Evolutionary conservation across 305 asterid species (phyloP).

Genomic region (Fraxinus greggii): DNA sequence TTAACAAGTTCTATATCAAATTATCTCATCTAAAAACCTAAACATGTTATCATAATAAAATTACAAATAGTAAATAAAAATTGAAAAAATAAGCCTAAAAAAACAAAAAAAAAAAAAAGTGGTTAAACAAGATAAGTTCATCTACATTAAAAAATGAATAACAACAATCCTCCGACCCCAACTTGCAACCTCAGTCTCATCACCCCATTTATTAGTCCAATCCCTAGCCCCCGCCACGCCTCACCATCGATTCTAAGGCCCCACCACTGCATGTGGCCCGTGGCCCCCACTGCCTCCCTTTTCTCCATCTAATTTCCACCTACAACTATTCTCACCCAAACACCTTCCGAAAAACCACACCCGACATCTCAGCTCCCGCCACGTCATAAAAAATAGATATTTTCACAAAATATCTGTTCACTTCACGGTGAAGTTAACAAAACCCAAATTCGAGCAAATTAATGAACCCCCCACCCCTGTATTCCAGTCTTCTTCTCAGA

Average conservation of each 20-base stretch:
- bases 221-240: not conserved
- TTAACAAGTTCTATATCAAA: no score
- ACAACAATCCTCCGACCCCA: not conserved
- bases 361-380: not conserved
- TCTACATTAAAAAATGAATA: not conserved
- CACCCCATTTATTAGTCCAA: not conserved
- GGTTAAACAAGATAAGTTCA: not conserved
- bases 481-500: not conserved
- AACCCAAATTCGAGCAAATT: not conserved
- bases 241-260: not conserved
- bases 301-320: not conserved
- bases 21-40: no score
- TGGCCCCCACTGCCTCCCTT: not conserved
- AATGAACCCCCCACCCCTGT: not conserved
- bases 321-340: not conserved
- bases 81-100: no score
- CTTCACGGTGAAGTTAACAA: not conserved
- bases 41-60: no score
- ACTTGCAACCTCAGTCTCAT: not conserved
- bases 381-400: not conserved
- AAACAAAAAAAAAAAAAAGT: no score
- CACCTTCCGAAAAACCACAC: not conserved
- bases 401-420: not conserved
- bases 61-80: no score
- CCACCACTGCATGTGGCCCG: not conserved